Conservation (phyloP, 2,329 filamentous ascomycete species). For the Fusarium avenaceum region DNA sequence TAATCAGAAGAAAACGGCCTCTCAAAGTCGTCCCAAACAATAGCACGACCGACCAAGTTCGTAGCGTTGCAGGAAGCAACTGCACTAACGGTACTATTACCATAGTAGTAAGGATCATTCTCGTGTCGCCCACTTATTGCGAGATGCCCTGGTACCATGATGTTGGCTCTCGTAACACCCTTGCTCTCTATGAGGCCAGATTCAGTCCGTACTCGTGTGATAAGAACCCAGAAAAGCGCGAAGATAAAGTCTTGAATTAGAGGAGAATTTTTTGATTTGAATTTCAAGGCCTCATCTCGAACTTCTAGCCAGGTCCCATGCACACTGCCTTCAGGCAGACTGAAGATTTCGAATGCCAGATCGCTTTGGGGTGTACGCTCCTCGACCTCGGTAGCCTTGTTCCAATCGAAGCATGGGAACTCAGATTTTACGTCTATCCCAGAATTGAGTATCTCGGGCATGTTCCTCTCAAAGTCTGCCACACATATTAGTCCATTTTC, state of each 20-base stretch:
- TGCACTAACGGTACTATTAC: conserved; percentile 36
- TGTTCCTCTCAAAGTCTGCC: conserved; percentile 11
- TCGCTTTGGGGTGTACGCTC: neutral
- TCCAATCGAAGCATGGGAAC: conserved; percentile 39
- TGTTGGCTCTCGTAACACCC: conserved; percentile 10
- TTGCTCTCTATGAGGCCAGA: neutral
- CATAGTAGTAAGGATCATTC: conserved; percentile 19
- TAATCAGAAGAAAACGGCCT: neutral
- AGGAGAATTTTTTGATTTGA: neutral
- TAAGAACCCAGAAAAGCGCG: conserved; percentile 36
- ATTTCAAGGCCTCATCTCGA: neutral
- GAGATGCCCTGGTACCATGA: conserved; percentile 21
- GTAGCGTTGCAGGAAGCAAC: conserved; percentile 12
- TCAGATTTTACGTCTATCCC: conserved; percentile 12
- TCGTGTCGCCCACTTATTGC: neutral
- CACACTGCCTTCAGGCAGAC: neutral
- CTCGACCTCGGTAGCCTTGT: neutral
- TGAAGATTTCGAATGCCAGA: conserved; percentile 15
- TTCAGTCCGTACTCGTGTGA: conserved; percentile 28
- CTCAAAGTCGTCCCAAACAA: neutral
- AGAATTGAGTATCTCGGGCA: conserved; percentile 1
- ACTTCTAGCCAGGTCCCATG: neutral
- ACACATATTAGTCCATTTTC: conserved; percentile 10
- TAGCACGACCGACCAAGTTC: conserved; percentile 13
- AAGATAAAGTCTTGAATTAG: conserved; percentile 35